Evolutionary conservation across 2,329 filamentous ascomycete genomes (phyloP), one percentile per base, ranked within the genome.

Genomic region (Dryadomyces sulphureus): DNA sequence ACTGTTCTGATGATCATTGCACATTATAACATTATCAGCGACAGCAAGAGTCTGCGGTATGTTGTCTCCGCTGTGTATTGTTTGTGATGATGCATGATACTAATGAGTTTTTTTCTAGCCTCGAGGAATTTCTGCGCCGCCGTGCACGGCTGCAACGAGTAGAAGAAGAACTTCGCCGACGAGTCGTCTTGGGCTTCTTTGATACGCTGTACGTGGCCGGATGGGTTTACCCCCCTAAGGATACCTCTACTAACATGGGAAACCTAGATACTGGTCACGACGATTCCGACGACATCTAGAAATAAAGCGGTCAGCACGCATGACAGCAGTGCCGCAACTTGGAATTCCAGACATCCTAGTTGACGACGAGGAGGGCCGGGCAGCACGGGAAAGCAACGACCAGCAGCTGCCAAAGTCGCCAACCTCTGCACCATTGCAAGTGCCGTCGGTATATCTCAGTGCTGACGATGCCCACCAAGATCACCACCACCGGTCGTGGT

Each of bases 1-100:
- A 81, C 83, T 7, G 82, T 95, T 20, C 71, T 98, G 44, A 92
- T 98, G 83, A 93, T 94, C 50, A 70, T 98, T 48, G 90, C 93
- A 30, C 92, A 98, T 63, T 94, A 98, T 71, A 98, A 96, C 57
- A 88, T 98, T 57, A 98, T 98, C 60, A 94, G 82, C 54, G 92
- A 98, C 63, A 95, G 83, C 67, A 95, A 95, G 70, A 94, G 88
- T 62, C 67, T 98, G 58, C 81, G 75, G 81, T 84, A 66, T 59
- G 67, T 62, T 20, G 35, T 38, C 4, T 17, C n/a, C 14, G 9
- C 39, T 21, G 16, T 8, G 24, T 35, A 12, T 2, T 7, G 7
- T 12, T 21, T 12, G 9, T 22, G 17, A n/a, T 17, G 34, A n/a
- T 4, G 49, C 40, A 49, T 38, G 44, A 42, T 19, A 8, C 27